phyloP scores from a whole-genome alignment of 495 filamentous ascomycete species.

The Trichoderma asperelloides region DNA sequence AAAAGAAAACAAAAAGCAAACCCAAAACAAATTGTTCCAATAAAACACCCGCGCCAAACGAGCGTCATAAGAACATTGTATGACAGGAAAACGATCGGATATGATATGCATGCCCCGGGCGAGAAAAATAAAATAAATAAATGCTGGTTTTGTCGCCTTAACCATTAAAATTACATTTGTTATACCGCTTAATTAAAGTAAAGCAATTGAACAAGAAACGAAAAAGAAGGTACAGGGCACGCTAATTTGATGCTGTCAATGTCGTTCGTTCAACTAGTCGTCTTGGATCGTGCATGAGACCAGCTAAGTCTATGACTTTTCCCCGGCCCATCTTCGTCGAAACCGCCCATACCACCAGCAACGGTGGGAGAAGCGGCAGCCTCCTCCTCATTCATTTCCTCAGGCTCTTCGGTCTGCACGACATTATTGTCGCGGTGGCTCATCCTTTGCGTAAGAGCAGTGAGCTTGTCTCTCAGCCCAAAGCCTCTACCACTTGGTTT shows the following conservation, averaged over 20 bases:
- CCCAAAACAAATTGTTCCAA: no score
- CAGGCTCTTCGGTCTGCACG: background rate
- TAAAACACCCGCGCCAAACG: no score
- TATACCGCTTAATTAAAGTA: background rate
- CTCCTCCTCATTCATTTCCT: background rate
- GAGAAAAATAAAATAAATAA: no score
- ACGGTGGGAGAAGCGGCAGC: background rate
- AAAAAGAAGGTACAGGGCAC: background rate
- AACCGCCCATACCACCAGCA: background rate
- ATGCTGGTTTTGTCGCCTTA: no score
- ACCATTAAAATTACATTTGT: background rate
- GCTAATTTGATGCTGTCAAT: background rate
- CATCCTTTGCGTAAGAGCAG: slow-evolving; percentile 26
- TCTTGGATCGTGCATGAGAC: background rate
- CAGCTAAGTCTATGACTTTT: background rate
- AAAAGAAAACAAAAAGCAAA: background rate
- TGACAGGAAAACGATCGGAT: background rate
- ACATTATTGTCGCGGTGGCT: slow-evolving; percentile 25
- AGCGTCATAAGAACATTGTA: no score
- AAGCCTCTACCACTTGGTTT: slow-evolving; percentile 19
- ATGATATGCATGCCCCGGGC: no score
- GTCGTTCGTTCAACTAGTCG: background rate
- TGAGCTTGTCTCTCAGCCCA: slow-evolving; percentile 32
- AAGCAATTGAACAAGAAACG: background rate
- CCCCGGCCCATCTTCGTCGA: background rate